Base-by-base conservation (phyloP, 352 stramenopile species). In the Globisporangium carolinianum region DNA sequence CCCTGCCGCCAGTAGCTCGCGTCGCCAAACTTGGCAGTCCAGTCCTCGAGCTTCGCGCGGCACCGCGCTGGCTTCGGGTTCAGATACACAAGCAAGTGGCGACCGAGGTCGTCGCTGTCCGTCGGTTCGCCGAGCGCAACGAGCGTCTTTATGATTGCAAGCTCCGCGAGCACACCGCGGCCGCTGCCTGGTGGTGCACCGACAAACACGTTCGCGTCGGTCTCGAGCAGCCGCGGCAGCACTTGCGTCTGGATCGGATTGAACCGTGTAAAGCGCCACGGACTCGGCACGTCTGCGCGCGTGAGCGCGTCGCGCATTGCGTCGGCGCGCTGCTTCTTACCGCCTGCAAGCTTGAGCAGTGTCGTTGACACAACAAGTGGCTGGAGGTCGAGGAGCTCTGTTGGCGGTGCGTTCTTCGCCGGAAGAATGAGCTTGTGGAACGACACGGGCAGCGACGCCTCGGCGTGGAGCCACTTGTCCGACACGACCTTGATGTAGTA, bases 201-300 rank as follows among this genome's bases (percentile, higher is more conserved):
- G 43, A 99, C 73, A 18, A 99, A 83, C 49, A 97, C 78, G 59
- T 98, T 99, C 43, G 82, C 87, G 43, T 98, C 89, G 0, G 85
- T 97, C 66, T 99, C 97, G 55, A 98, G 87, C 15, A 99, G 74
- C 49, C 97, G 94, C 45, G 95, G 89, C 39, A 99, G 93, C 18
- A 96, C 76, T 66, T 99, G 98, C 35, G 98, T 99, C 78, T 99
- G 98, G 52, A 99, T 98, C 11, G 97, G 94, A 65, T 99, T 99
- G 69, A 99, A 98, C 54, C 94, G 83, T 36, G 85, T 83, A 55
- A 98, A 97, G 4, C 68, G 69, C 72, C 72, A 94, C 14, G 79
- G 72, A 46, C 77, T 84, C 2, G 69, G 57, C 11, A 75, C 68
- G n/a, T 69, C 51, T 5, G 51, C 58, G 45, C 42, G 52, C n/a